phyloP scores from a whole-genome alignment of 345 rosid species.

The Eucalyptus tenuipes region DNA sequence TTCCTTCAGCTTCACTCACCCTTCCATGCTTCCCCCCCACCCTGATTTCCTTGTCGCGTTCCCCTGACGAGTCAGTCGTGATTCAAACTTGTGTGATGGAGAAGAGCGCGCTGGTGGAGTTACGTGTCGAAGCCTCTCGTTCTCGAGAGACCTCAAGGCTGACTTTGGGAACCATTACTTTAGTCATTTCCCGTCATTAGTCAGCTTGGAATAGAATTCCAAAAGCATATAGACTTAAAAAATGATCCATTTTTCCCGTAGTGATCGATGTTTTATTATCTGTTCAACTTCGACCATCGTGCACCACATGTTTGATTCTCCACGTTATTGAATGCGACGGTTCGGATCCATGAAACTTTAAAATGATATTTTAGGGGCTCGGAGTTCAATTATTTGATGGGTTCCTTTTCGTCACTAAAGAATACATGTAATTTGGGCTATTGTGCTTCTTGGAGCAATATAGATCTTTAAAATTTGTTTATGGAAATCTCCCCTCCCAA shows the following conservation, averaged over 20 bases:
- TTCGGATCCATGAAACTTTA: neutral
- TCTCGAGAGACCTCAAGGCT: neutral
- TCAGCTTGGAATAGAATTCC: neutral
- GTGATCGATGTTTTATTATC: neutral
- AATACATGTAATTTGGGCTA: neutral
- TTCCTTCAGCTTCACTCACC: neutral
- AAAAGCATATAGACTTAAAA: neutral
- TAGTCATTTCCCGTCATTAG: neutral
- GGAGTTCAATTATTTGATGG: neutral
- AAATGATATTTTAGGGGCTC: neutral
- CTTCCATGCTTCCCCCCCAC: neutral
- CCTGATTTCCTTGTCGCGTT: neutral
- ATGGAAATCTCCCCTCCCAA: neutral
- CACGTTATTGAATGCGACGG: neutral
- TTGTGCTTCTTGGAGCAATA: neutral
- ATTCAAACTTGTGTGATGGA: neutral
- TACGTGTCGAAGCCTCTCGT: slow-evolving; percentile 9
- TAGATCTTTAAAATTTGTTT: neutral
- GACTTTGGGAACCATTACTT: slow-evolving; percentile 21
- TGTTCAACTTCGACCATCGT: neutral
- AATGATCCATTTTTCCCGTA: neutral
- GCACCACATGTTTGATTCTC: neutral
- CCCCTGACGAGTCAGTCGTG: neutral
- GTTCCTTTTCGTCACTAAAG: neutral
- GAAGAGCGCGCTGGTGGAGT: neutral